Base-by-base conservation (phyloP, 495 filamentous ascomycete species). In the Penicillium steckii region DNA sequence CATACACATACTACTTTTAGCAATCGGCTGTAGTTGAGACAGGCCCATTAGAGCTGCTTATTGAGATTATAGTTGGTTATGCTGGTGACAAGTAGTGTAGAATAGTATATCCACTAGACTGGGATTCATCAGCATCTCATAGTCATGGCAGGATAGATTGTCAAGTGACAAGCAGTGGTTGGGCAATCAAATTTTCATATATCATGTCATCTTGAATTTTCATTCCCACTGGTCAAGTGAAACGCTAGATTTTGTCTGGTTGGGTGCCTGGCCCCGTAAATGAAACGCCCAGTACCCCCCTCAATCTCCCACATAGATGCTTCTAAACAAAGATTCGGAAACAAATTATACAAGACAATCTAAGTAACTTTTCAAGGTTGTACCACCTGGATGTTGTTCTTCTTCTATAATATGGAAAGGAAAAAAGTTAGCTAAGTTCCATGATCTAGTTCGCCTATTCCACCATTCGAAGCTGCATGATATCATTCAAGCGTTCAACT, bases 341-440 rank as follows among this genome's bases (percentile, higher is more conserved):
- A 53, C 32, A 46, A 55, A 53, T 50, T 44, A 46, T 54, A 57
- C 50, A 59, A 9, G 19, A 41, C 8, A 4, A n/a, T n/a, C n/a
- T n/a, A n/a, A n/a, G 26, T 23, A 19, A 15, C 15, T 37, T 22
- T 24, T 75, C 76, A 88, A 69, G 94, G 89, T 65, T 87, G 85
- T 47, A 98, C 92, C 53, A 98, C 90, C 70, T 97, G 93, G 49
- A 98, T 83, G 64, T 97, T 96, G 75, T 98, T 96, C 85, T 97
- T 97, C 69, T 96, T 96, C 94, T 97, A 66, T 63, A 63, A 8
- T 48, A 24, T 21, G 23, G 33, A 46, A 59, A 38, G 21, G 13
- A 44, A 10, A 38, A 21, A 5, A 10, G 32, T 53, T 42, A 53
- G 43, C 33, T n/a, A n/a, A n/a, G n/a, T 37, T 15, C 15, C 33